Base-by-base conservation (phyloP, 495 filamentous ascomycete species). In the Coniosporium apollinis region DNA sequence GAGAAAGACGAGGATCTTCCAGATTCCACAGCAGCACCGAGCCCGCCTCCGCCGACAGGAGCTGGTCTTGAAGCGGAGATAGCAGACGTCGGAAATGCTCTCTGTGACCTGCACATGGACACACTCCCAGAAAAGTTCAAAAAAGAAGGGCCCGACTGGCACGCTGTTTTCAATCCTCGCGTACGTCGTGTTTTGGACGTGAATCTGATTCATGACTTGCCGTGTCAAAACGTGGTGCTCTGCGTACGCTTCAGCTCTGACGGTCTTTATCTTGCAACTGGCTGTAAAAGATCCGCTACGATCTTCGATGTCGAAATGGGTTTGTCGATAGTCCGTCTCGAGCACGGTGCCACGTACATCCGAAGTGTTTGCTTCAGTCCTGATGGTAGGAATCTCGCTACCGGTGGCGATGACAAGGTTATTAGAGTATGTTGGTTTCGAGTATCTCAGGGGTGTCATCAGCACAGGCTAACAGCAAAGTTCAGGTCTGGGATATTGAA, bases 251-350 rank as follows among this genome's bases (percentile, higher is more conserved):
- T 92, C 57, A 91, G 84, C 50, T 69, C 74, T 33, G 83, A 92
- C 48, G 83, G 84, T 45, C 82, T 82, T 52, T 86, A 80, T 49
- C 74, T 92, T 34, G 83, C 84, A 8, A 91, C 84, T 3, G 83
- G 83, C 18, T 89, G 83, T 58, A 92, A 91, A 52, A 65, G 79
- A 42, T 86, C 80, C 3, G 83, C 83, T 19, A 82, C 89, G 50
- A 92, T 92, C 42, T 92, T 85, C 55, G 83, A 92, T 44, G 83
- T 92, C 79, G 85, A 49, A 83, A 91, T 46, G 84, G 89, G 43
- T 73, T 66, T 26, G 82, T 81, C 31, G 83, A 91, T 48, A 71
- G n/a, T n/a, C n/a, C n/a, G n/a, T n/a, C n/a, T n/a, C 6, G 41
- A 55, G 19, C 56, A 61, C 34, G 56, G 56, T 2, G 58, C 59